Conservation (phyloP, 139 green algal species). For the Picochlorum sp. region DNA sequence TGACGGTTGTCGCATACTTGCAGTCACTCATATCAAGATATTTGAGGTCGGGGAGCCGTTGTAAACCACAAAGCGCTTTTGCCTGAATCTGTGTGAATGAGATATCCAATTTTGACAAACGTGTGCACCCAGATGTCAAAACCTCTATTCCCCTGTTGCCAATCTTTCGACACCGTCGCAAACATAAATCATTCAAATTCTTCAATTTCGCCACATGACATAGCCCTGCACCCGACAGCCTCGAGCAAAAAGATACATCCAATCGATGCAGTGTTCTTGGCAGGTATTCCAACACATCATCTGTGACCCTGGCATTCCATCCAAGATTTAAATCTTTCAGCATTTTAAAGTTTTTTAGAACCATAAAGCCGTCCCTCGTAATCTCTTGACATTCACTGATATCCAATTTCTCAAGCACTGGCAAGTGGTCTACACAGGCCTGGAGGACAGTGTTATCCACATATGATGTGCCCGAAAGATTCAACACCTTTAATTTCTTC, state of each 20-base stretch:
- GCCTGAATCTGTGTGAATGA: background rate
- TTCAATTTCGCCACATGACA: background rate
- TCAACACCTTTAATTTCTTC: constrained; percentile 16
- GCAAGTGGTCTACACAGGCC: constrained; percentile 3
- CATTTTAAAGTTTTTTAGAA: constrained; percentile 4
- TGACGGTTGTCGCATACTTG: background rate
- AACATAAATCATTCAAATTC: background rate
- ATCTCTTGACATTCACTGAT: constrained; percentile 24
- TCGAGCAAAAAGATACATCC: constrained; percentile 2
- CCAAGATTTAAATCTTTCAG: constrained; percentile 21
- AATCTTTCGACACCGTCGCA: background rate
- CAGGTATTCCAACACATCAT: constrained; percentile 8
- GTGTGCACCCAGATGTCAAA: background rate
- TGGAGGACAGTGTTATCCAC: constrained; percentile 7
- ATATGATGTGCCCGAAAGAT: constrained; percentile 10
- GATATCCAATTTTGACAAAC: constrained; percentile 1
- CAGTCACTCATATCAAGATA: background rate
- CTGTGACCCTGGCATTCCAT: constrained; percentile 24
- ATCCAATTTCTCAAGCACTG: constrained; percentile 16
- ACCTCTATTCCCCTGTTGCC: background rate
- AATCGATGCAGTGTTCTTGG: background rate
- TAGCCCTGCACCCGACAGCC: background rate
- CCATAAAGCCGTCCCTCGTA: constrained; percentile 4
- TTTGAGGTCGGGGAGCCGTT: background rate
- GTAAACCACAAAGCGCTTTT: background rate